Conservation (phyloP, 331 rosid species). For the Stylosanthes scabra region DNA sequence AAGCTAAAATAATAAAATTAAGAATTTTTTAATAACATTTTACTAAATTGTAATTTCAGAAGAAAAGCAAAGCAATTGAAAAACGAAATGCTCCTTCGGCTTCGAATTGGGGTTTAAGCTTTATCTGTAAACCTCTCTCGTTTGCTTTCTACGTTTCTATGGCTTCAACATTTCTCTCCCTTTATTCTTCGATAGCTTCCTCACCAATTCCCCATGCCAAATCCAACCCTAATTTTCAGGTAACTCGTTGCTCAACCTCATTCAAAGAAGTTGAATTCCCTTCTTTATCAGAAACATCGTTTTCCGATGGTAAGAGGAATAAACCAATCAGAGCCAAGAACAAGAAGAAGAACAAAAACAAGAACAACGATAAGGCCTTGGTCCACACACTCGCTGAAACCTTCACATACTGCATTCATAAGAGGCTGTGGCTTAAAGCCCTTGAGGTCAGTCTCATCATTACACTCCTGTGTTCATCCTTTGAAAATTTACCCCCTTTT, state of each 20-base stretch:
- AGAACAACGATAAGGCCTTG: slow-evolving; percentile 59
- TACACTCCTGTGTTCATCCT: slow-evolving; percentile 9
- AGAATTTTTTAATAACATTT: too few species aligned
- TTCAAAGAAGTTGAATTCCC: slow-evolving; percentile 69
- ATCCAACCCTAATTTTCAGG: slow-evolving; percentile 34
- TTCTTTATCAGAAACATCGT: slow-evolving; percentile 23
- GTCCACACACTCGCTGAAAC: slow-evolving; percentile 71
- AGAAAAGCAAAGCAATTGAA: neutral
- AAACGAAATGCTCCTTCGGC: neutral
- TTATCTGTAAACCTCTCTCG: neutral
- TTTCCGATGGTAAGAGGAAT: slow-evolving; percentile 28
- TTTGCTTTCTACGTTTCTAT: slow-evolving; percentile 27
- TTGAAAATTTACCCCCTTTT: neutral
- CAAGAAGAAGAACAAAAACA: slow-evolving; percentile 59
- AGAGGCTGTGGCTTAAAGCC: slow-evolving; percentile 71
- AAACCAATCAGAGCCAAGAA: slow-evolving; percentile 52
- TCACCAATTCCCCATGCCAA: slow-evolving; percentile 17
- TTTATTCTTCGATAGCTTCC: slow-evolving; percentile 57
- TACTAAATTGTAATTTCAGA: too few species aligned
- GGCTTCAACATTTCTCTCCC: slow-evolving; percentile 58
- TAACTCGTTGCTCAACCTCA: slow-evolving; percentile 21
- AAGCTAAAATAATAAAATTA: too few species aligned
- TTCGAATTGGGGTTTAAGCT: neutral
- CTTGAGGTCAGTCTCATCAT: slow-evolving; percentile 53
- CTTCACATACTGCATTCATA: slow-evolving; percentile 53